These are phyloP conservation scores for Begonia masoniana DNA, from an alignment of 306 rosid species.

Conservation along the genomic window DNA sequence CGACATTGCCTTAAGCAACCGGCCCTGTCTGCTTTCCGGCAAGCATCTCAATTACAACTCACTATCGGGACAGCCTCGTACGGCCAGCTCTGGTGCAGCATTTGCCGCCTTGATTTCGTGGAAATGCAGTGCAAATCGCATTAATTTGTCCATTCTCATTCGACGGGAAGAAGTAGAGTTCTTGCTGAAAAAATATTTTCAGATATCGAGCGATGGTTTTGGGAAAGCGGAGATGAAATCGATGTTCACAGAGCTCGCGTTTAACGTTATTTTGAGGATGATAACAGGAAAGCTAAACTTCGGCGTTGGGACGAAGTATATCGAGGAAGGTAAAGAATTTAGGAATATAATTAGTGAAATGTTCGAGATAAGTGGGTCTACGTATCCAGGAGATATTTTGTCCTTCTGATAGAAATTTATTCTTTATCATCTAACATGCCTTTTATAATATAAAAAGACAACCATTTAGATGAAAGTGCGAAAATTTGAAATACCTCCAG, in stretches of 20 bases:
- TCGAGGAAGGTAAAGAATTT: constrained; percentile 7
- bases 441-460: too few relatives aligned
- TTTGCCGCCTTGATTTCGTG: not conserved
- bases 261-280: constrained; percentile 14
- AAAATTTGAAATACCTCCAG: too few relatives aligned
- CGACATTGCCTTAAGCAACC: constrained; percentile 18
- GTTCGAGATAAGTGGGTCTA: not conserved
- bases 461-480: too few relatives aligned
- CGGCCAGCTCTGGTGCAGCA: constrained; percentile 2
- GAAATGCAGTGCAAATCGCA: not conserved
- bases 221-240: constrained; percentile 6
- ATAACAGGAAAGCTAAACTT: constrained; percentile 13
- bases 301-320: constrained; percentile 3
- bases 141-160: not conserved
- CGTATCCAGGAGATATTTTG: constrained; percentile 10
- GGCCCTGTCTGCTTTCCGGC: constrained; percentile 14
- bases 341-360: not conserved
- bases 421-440: too few relatives aligned
- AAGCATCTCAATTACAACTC: constrained; percentile 13
- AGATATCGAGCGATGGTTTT: not conserved
- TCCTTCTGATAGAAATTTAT: too few relatives aligned
- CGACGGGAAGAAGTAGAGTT: not conserved
- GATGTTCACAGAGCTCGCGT: constrained; percentile 4
- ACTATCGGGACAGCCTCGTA: constrained; percentile 4
- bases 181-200: not conserved